phyloP scores from a whole-genome alignment of 106 monocot species.

The Amphibolis antarctica region DNA sequence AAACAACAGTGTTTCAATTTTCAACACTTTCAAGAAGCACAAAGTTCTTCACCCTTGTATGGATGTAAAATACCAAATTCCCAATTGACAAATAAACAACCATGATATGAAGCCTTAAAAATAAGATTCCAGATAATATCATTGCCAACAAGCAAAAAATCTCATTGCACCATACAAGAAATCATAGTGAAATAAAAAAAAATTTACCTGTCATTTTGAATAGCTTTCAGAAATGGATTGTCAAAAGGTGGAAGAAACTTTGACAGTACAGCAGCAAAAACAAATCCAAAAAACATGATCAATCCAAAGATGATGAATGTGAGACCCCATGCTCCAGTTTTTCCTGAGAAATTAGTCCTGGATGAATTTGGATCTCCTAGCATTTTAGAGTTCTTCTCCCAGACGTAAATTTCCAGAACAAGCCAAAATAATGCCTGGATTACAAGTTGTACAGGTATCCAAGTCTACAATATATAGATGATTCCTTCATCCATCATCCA shows the following conservation, averaged over 20 bases:
- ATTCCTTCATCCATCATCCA: no score
- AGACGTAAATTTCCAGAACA: no score
- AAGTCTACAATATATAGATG: no score
- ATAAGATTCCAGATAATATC: no score
- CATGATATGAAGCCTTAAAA: no score
- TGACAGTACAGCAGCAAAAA: constrained; percentile 11
- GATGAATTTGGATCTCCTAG: no score
- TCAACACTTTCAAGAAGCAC: no score
- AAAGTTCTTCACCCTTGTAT: constrained; percentile 1
- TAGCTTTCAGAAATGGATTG: constrained; percentile 6
- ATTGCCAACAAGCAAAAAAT: no score
- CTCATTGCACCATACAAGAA: no score
- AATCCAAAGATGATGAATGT: neutral
- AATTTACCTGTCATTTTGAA: constrained; percentile 14
- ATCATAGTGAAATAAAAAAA: neutral
- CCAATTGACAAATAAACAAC: neutral
- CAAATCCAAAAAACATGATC: constrained; percentile 4
- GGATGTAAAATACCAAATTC: neutral
- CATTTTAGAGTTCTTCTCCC: neutral
- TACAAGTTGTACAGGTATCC: no score
- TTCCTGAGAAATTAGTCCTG: neutral
- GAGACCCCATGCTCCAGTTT: constrained; percentile 1
- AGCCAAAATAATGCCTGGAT: no score
- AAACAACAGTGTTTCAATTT: no score
- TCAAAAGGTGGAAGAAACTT: constrained; percentile 16